Conservation (phyloP, 169 alveolate species). For the Plasmodium ovale region DNA sequence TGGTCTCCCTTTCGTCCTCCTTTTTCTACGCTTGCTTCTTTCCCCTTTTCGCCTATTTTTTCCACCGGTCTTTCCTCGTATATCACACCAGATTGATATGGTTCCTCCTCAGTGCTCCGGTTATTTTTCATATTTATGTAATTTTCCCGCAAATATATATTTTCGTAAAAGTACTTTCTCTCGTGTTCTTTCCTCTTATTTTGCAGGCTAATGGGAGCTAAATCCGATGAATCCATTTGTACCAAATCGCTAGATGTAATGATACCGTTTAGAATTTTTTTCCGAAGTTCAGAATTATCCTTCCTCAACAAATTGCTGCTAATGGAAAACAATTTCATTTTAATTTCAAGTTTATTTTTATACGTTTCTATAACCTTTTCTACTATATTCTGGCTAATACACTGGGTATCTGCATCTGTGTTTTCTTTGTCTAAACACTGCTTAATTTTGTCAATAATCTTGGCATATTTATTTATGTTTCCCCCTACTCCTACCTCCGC, state of each 20-base stretch:
- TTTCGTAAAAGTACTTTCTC: constrained; percentile 68
- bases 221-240: constrained; percentile 58
- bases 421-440: constrained; percentile 48
- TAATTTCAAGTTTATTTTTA: constrained; percentile 49
- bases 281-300: constrained; percentile 63
- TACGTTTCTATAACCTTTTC: constrained; percentile 32
- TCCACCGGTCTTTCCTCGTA: constrained; percentile 6
- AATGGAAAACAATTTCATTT: constrained; percentile 59
- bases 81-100: background rate
- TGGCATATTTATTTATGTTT: constrained; percentile 26
- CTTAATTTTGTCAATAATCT: constrained; percentile 57
- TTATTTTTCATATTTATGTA: constrained; percentile 37
- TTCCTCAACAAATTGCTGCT: constrained; percentile 42
- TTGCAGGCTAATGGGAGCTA: constrained; percentile 72
- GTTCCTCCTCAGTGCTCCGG: constrained; percentile 29
- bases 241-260: constrained; percentile 36
- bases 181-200: constrained; percentile 74
- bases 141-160: constrained; percentile 56
- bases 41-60: background rate
- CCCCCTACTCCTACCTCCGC: background rate
- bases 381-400: constrained; percentile 47
- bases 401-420: constrained; percentile 4
- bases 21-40: background rate
- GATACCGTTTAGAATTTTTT: constrained; percentile 40
- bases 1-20: background rate